Percentiles rank a stretch among this genome's conserved stretches.
Conservation (phyloP, 2,329 filamentous ascomycete species). For the Venturia carpophila region DNA sequence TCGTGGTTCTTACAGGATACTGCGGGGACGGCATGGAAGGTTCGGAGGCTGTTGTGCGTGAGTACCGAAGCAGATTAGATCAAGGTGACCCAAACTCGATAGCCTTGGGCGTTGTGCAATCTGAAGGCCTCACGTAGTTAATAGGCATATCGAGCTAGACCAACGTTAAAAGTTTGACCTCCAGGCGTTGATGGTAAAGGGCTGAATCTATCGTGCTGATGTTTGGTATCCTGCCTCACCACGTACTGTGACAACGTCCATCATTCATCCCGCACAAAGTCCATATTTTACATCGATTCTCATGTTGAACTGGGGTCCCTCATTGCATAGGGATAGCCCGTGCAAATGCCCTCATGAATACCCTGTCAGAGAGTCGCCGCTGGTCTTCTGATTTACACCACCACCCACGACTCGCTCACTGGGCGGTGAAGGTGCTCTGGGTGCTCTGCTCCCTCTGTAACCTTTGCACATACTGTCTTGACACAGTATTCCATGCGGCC, state of each 20-base stretch:
- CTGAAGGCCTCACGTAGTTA: neutral
- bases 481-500: conserved; percentile 45
- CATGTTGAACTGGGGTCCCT: neutral
- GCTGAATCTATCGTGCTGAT: neutral
- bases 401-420: neutral
- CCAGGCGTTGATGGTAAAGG: neutral
- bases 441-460: conserved; percentile 35
- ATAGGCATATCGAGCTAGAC: neutral
- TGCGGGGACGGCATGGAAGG: too few relatives aligned
- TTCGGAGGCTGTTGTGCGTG: too few relatives aligned
- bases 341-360: neutral
- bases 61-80: too few relatives aligned
- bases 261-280: neutral
- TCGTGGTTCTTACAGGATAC: too few relatives aligned
- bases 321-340: neutral
- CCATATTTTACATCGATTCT: neutral
- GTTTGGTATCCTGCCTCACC: neutral
- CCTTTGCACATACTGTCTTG: conserved; percentile 41
- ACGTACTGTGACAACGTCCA: neutral
- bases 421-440: neutral
- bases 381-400: neutral
- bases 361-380: neutral
- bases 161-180: neutral
- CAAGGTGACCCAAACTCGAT: neutral
- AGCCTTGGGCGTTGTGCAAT: neutral